phyloP scores from a whole-genome alignment of 768 basidiomycete species.

The Pleurotus tuber-regium region DNA sequence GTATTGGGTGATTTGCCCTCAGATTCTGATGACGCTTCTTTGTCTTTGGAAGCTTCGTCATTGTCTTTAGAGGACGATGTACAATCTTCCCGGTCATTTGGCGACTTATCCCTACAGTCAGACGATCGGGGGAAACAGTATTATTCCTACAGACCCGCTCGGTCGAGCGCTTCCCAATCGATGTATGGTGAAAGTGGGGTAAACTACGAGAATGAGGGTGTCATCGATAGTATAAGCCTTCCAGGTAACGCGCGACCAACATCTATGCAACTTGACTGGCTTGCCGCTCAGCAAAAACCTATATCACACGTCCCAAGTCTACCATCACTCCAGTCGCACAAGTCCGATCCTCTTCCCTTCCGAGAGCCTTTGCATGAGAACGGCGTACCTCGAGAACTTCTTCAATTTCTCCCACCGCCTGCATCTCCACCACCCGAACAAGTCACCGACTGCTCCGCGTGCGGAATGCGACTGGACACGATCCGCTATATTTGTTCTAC shows the following conservation, averaged over 20 bases:
- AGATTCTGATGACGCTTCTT: constrained; percentile 47
- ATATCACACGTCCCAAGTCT: constrained; percentile 18
- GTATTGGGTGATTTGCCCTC: constrained; percentile 61
- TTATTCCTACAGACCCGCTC: constrained; percentile 60
- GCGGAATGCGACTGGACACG: constrained; percentile 70
- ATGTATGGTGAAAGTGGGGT: constrained; percentile 40
- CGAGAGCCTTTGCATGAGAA: constrained; percentile 23
- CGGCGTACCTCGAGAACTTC: constrained; percentile 43
- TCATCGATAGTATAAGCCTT: not conserved
- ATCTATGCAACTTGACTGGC: constrained; percentile 66
- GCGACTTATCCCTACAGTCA: constrained; percentile 65
- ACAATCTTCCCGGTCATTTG: constrained; percentile 32
- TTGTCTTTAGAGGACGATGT: constrained; percentile 26
- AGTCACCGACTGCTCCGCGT: constrained; percentile 82
- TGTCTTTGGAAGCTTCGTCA: constrained; percentile 31
- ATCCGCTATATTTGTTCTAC: constrained; percentile 89
- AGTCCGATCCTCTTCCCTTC: constrained; percentile 25
- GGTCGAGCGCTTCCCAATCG: constrained; percentile 46
- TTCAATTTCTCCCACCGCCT: constrained; percentile 46
- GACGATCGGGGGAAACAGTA: constrained; percentile 73
- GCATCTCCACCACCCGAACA: constrained; percentile 51
- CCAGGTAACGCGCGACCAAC: constrained; percentile 50
- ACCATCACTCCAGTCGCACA: constrained; percentile 25
- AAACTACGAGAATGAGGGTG: constrained; percentile 16
- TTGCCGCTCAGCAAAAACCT: constrained; percentile 49